Evolutionary conservation across 139 green algal genomes (phyloP), one percentile per base, ranked within the genome.

Genomic region (Auxenochlorella pyrenoidosa): DNA sequence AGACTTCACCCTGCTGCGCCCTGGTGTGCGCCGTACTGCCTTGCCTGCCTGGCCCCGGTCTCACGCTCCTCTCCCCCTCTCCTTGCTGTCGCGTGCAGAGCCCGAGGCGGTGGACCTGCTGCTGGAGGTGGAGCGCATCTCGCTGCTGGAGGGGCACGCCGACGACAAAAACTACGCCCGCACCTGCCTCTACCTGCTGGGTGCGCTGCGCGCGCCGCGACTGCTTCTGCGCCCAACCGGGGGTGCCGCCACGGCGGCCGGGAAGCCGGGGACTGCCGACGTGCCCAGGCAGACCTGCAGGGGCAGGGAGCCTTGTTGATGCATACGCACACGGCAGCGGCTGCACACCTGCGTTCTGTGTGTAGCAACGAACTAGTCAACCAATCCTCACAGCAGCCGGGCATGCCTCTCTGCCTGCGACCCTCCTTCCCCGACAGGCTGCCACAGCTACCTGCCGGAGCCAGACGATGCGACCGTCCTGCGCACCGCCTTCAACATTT

Each of bases 81-180:
- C n/a, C n/a, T n/a, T n/a, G n/a, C n/a, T n/a, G n/a, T n/a, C n/a
- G n/a, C n/a, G 10, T 73, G 70, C 89, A 63, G 98, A 99, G 93
- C 98, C 98, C 3, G 98, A 99, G 89, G 98, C 98, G 5, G 97
- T 99, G 34, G 98, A 99, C 90, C 86, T 99, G 79, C 93, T 99
- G 79, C 91, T 99, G n/a, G 98, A 99, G 92, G 98, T 98, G 65
- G 97, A 99, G 70, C 87, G 90, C 34, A 91, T 99, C 79, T 87
- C 95, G 24, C 83, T 95, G 75, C 88, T 99, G 41, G 83, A 90
- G 78, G 44, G 93, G 34, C 88, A 98, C 87, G 94, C 98, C 19
- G 97, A 98, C 75, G 94, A 95, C 41, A 95, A 94, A 68, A 99
- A 95, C 86, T 81, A 43, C 1, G 41, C 24, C 5, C 88, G 97